Percentiles rank a stretch among this genome's conserved stretches.
phyloP scores from a whole-genome alignment of 495 filamentous ascomycete genomes.

The Tuber brumale region DNA sequence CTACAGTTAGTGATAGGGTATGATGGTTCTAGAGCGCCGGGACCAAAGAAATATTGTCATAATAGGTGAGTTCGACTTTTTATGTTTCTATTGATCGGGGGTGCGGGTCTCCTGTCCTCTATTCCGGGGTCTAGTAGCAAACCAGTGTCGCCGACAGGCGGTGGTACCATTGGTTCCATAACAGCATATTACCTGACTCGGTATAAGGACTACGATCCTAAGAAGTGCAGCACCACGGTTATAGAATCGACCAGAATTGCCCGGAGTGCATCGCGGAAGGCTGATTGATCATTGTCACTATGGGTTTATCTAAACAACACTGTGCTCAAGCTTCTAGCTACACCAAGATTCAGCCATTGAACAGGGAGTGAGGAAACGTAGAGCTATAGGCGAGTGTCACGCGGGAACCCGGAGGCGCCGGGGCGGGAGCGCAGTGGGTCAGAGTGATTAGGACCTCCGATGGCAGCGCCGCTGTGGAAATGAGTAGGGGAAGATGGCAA shows the following conservation, averaged over 20 bases:
- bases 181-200: constrained; percentile 90
- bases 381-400: constrained; percentile 78
- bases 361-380: constrained; percentile 74
- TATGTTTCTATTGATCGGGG: not conserved
- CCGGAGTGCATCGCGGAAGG: constrained; percentile 89
- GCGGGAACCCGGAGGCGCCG: constrained; percentile 62
- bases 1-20: not conserved
- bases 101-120: not conserved
- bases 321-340: constrained; percentile 74
- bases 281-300: constrained; percentile 78
- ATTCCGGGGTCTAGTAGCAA: constrained; percentile 5
- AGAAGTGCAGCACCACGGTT: constrained; percentile 71
- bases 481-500: constrained; percentile 46
- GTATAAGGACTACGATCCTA: constrained; percentile 73
- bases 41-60: constrained; percentile 39
- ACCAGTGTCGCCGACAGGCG: constrained; percentile 52
- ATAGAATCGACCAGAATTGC: constrained; percentile 85
- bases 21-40: constrained; percentile 31
- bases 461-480: constrained; percentile 36
- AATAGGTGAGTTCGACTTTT: constrained; percentile 33
- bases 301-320: constrained; percentile 89
- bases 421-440: constrained; percentile 44
- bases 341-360: constrained; percentile 76
- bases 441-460: constrained; percentile 33
- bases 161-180: constrained; percentile 90